Evolutionary conservation across 352 stramenopile species (phyloP).

Genomic region (Halophytophthora batemanensis): DNA sequence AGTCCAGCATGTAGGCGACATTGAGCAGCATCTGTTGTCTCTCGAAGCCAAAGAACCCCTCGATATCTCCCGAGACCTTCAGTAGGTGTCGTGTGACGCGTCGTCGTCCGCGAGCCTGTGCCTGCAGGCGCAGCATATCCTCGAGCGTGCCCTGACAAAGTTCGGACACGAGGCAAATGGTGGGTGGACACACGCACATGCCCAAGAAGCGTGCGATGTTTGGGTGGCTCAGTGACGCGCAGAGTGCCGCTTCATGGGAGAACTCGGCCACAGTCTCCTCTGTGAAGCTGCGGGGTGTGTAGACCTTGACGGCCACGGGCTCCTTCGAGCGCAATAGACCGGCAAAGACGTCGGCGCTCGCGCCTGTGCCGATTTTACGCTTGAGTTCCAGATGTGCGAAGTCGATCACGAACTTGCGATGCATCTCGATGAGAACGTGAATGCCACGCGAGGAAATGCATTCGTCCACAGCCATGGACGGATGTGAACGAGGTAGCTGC

Average conservation of each 20-base stretch:
- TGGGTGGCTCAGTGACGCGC: conserved; percentile 41
- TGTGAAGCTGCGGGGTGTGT: conserved; percentile 47
- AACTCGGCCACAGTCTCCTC: conserved; percentile 54
- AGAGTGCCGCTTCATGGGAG: conserved; percentile 60
- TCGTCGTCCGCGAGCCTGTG: conserved; percentile 3
- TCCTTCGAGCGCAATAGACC: conserved; percentile 31
- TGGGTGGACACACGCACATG: conserved; percentile 62
- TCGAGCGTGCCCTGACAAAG: conserved; percentile 50
- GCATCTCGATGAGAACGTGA: conserved; percentile 63
- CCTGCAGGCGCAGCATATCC: conserved; percentile 31
- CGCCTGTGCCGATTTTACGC: conserved; percentile 43
- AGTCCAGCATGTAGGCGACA: conserved; percentile 63
- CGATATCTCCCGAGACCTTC: conserved; percentile 8
- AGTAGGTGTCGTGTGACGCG: conserved; percentile 9
- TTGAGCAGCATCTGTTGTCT: conserved; percentile 43
- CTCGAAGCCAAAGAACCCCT: conserved; percentile 9
- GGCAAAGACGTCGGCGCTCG: conserved; percentile 46
- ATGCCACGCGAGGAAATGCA: conserved; percentile 43
- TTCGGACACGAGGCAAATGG: conserved; percentile 60
- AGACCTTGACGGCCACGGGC: conserved; percentile 60
- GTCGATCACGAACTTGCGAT: conserved; percentile 66
- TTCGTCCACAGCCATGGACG: conserved; percentile 22
- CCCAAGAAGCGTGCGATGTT: conserved; percentile 68
- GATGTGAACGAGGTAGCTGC: conserved; percentile 7
- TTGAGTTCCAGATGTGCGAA: conserved; percentile 57